Conservation (phyloP, 169 alveolate genomes). For the Perkinsus marinus region DNA sequence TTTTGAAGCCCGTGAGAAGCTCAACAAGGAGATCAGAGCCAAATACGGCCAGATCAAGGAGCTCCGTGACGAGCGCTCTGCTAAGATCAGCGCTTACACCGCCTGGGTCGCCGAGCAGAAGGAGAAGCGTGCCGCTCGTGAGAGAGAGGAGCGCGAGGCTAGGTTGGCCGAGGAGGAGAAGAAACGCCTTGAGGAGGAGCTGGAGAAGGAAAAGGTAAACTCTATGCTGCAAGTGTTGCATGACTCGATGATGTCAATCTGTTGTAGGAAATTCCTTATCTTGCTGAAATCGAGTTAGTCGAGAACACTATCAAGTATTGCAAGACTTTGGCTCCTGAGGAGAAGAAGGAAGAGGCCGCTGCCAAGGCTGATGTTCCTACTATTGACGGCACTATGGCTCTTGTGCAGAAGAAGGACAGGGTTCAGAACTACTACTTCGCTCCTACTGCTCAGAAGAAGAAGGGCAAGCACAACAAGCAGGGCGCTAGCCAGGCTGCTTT, state of each 20-base stretch:
- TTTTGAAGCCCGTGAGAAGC: not conserved
- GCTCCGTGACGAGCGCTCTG: not conserved
- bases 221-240: no score
- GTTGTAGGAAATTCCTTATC: not conserved
- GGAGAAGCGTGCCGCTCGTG: not conserved
- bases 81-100: not conserved
- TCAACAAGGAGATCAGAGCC: not conserved
- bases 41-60: not conserved
- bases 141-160: not conserved
- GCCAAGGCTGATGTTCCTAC: not conserved
- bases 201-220: not conserved
- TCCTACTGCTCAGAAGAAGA: not conserved
- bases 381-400: not conserved
- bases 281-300: not conserved
- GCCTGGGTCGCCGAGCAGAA: not conserved
- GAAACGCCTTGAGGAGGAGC: not conserved
- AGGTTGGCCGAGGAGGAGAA: not conserved
- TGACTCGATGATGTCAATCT: no score
- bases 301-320: not conserved
- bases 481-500: not conserved
- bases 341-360: not conserved
- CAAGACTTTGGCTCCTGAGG: not conserved
- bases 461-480: not conserved
- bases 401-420: not conserved
- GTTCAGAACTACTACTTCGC: not conserved